Evolutionary conservation across 176 grass and related monocot genomes (phyloP).

Genomic region (Dactylis glomerata): DNA sequence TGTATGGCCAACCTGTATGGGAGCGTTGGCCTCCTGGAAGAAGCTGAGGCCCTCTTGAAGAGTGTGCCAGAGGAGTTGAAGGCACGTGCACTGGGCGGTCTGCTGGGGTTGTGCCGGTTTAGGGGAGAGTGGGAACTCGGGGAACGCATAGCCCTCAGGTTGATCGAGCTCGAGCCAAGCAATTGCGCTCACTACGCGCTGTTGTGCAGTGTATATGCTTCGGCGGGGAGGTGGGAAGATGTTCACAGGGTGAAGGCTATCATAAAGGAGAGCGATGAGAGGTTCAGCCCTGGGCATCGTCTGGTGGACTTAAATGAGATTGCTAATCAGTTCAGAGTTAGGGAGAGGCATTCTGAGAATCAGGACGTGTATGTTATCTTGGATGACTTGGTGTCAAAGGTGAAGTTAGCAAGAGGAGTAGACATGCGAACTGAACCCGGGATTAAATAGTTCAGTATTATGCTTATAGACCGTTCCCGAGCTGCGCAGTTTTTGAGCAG

Average conservation of each 20-base stretch:
- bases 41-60: slow-evolving; percentile 32
- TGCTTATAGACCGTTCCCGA: background rate
- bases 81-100: slow-evolving; percentile 40
- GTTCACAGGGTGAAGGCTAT: slow-evolving; percentile 55
- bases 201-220: slow-evolving; percentile 65
- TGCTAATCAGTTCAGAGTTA: slow-evolving; percentile 34
- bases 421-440: background rate
- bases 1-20: slow-evolving; percentile 73
- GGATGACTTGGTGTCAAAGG: slow-evolving; percentile 33
- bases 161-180: slow-evolving; percentile 63
- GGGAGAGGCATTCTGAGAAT: slow-evolving; percentile 35
- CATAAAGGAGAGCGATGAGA: slow-evolving; percentile 37
- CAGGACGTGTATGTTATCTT: slow-evolving; percentile 56
- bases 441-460: background rate
- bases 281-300: slow-evolving; percentile 51
- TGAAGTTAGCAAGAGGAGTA: slow-evolving; percentile 7
- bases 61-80: slow-evolving; percentile 45
- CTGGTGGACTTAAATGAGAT: slow-evolving; percentile 61
- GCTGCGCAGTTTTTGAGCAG: background rate
- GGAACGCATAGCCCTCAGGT: slow-evolving; percentile 52
- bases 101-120: slow-evolving; percentile 64
- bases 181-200: slow-evolving; percentile 54
- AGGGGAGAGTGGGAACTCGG: slow-evolving; percentile 48
- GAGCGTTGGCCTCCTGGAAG: slow-evolving; percentile 43
- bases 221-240: slow-evolving; percentile 56